Percentiles rank a stretch among this genome's conserved stretches.
Evolutionary conservation across 2,329 filamentous ascomycete species (phyloP).

Genomic region (Fusarium sp.): DNA sequence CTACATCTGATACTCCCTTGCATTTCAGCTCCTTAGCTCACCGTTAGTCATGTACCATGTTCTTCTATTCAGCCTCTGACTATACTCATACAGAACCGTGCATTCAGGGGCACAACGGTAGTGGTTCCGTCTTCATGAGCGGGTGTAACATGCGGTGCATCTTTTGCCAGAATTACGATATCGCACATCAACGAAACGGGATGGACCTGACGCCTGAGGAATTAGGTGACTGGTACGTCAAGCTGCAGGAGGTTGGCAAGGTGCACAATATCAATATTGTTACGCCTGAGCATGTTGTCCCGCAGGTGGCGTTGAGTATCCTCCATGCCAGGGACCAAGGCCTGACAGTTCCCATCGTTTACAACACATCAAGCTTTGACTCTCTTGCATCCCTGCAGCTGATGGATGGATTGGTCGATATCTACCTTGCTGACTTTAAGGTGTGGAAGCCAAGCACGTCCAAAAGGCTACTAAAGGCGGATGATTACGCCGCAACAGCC

Average conservation of each 20-base stretch:
- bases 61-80: slow-evolving; percentile 7
- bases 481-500: slow-evolving; percentile 78
- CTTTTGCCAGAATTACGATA: slow-evolving; percentile 86
- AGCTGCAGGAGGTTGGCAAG: slow-evolving; percentile 80
- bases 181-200: slow-evolving; percentile 83
- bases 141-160: slow-evolving; percentile 80
- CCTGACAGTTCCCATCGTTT: slow-evolving; percentile 78
- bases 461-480: slow-evolving; percentile 79
- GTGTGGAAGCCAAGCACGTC: slow-evolving; percentile 77
- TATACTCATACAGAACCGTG: slow-evolving; percentile 71
- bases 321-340: slow-evolving; percentile 78
- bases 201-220: slow-evolving; percentile 83
- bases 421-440: slow-evolving; percentile 92
- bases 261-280: slow-evolving; percentile 94
- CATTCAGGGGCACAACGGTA: slow-evolving; percentile 84
- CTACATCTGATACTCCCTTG: slow-evolving; percentile 22
- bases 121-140: slow-evolving; percentile 84
- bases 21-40: slow-evolving; percentile 5
- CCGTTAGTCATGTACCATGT: background rate
- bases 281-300: slow-evolving; percentile 88
- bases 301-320: slow-evolving; percentile 82
- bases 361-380: slow-evolving; percentile 88
- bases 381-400: slow-evolving; percentile 77
- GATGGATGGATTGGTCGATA: slow-evolving; percentile 83
- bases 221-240: slow-evolving; percentile 84